Evolutionary conservation across 1,284 basidiomycete genomes (phyloP).

Genomic region (Ceratorhiza oryzae-sativae): DNA sequence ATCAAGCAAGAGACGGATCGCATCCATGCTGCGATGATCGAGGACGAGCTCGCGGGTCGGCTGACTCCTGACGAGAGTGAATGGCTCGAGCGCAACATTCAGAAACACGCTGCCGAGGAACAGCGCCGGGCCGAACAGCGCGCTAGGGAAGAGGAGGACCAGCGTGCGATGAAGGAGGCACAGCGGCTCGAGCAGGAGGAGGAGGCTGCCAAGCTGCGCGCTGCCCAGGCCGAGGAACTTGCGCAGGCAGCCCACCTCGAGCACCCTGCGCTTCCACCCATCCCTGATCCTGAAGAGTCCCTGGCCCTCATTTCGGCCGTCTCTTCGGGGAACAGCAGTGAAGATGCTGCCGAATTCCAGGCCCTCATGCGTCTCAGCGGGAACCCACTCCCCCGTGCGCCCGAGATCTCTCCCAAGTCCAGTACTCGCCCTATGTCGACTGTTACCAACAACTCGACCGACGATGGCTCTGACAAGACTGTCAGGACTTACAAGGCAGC

Average conservation of each 20-base stretch:
- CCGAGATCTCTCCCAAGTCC: slow-evolving; percentile 26
- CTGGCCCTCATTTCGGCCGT: slow-evolving; percentile 28
- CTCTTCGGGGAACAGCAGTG: background rate
- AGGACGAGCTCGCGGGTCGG: slow-evolving; percentile 26
- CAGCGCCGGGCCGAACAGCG: slow-evolving; percentile 1
- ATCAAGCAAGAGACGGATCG: slow-evolving; percentile 37
- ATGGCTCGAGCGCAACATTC: slow-evolving; percentile 19
- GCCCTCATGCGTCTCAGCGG: background rate
- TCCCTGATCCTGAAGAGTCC: slow-evolving; percentile 22
- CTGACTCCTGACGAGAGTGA: slow-evolving; percentile 26
- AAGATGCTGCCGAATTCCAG: slow-evolving; percentile 9
- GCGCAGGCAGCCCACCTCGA: slow-evolving; percentile 28
- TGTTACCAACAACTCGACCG: background rate
- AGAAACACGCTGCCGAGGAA: slow-evolving; percentile 28
- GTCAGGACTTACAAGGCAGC: slow-evolving; percentile 10
- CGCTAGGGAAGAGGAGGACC: slow-evolving; percentile 12
- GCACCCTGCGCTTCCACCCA: slow-evolving; percentile 34
- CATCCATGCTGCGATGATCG: slow-evolving; percentile 33
- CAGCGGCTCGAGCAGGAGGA: slow-evolving; percentile 23
- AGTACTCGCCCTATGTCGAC: background rate
- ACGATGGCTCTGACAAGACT: too few relatives aligned
- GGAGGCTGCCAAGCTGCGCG: slow-evolving; percentile 30
- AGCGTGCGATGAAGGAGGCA: background rate
- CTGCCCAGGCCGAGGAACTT: slow-evolving; percentile 34
- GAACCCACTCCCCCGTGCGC: slow-evolving; percentile 12